Base-by-base conservation (phyloP, 306 rosid genomes). In the Cyclanthera cordifolia region DNA sequence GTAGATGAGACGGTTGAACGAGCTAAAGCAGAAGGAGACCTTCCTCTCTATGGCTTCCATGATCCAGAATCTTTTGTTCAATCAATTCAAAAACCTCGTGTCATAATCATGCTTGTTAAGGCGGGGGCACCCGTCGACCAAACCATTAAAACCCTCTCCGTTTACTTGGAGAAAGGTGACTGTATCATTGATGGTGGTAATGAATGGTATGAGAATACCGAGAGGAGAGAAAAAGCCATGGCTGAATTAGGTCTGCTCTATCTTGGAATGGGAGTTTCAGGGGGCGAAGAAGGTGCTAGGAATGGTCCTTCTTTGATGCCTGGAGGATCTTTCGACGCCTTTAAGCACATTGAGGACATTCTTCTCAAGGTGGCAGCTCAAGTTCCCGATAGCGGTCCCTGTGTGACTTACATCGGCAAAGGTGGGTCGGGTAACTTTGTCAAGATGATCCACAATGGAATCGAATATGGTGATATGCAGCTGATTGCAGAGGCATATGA, bases 311-410 rank as follows among this genome's bases (percentile, higher is more conserved):
- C 80, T 11, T 52, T 79, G 83, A 75, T 79, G 79, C 83, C 80
- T 8, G 77, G 83, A 72, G 83, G 77, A 25, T 79, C 80, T 41
- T 75, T 75, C 60, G 75, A 39, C 49, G 80, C 80, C 49, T 79
- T 63, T 32, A 75, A 72, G 71, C 54, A 79, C 74, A 75, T 75
- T 69, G 83, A 79, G 70, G 83, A 79, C 53, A 75, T 79, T 64
- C 77, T 79, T 63, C 25, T 72, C 34, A 75, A 75, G 77, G 83
- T 79, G n/a, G 83, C 83, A 50, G 80, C 83, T 57, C 83, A 79
- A 48, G 80, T 79, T 57, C 83, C 79, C 15, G 80, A 79, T 46
- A 75, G 83, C 16, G 78, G 80, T 58, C 83, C 80, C 4, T 74
- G 82, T 75, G 79, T 79, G 61, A 74, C 76, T n/a, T 79, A 55